Percentiles rank a stretch among this genome's conserved stretches.
Conservation (phyloP, 129 eudicot species). For the Centrapalus pauciflorus region DNA sequence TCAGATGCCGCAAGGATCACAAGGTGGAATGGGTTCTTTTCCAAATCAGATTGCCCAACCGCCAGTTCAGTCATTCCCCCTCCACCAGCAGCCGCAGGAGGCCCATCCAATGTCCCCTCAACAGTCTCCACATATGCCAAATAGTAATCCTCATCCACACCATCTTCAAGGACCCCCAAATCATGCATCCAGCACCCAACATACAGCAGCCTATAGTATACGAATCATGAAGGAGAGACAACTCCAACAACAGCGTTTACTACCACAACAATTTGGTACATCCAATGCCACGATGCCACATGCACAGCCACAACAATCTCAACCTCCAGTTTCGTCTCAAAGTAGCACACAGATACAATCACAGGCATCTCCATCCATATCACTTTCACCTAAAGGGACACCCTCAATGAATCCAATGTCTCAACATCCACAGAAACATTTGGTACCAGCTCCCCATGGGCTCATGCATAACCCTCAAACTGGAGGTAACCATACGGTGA, state of each 20-base stretch:
- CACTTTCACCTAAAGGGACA: slow-evolving; percentile 26
- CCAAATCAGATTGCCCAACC: slow-evolving; percentile 49
- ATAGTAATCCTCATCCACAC: slow-evolving; percentile 51
- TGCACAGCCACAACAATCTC: slow-evolving; percentile 52
- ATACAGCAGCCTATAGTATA: slow-evolving; percentile 61
- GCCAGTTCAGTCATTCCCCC: slow-evolving; percentile 52
- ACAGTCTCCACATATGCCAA: slow-evolving; percentile 51
- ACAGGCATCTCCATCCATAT: slow-evolving; percentile 52
- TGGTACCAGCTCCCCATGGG: slow-evolving; percentile 43
- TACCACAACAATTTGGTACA: slow-evolving; percentile 55
- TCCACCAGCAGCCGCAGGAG: slow-evolving; percentile 51
- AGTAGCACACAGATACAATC: slow-evolving; percentile 53
- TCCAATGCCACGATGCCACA: slow-evolving; percentile 54
- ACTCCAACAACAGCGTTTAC: slow-evolving; percentile 55
- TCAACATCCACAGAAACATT: slow-evolving; percentile 54
- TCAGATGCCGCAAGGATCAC: slow-evolving; percentile 58
- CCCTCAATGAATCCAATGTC: slow-evolving; percentile 34
- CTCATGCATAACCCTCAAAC: slow-evolving; percentile 45
- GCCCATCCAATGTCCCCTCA: slow-evolving; percentile 60
- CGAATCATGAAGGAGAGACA: slow-evolving; percentile 74
- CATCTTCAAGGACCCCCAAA: slow-evolving; percentile 55
- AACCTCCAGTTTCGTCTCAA: slow-evolving; percentile 58
- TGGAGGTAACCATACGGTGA: slow-evolving; percentile 46
- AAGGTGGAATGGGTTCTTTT: slow-evolving; percentile 39
- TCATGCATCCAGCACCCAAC: slow-evolving; percentile 40